These are phyloP conservation scores for Rhizodiscina lignyota DNA, from an alignment of 495 filamentous ascomycete genomes.

Conservation along the genomic window DNA sequence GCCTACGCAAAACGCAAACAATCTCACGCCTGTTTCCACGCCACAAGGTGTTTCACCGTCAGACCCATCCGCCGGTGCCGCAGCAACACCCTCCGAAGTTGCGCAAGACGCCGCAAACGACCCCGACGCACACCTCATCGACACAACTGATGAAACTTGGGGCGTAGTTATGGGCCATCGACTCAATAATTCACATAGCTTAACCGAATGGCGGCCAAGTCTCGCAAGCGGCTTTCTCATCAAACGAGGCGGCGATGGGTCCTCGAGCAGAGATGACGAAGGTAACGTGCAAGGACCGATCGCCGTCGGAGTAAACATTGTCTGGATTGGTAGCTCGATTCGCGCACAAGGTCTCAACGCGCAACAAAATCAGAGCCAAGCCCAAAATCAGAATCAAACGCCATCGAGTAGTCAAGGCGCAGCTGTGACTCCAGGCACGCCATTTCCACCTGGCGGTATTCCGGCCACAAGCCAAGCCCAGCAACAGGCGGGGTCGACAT, in stretches of 20 bases:
- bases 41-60: slow-evolving; percentile 18
- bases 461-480: not conserved
- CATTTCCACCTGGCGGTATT: slow-evolving; percentile 24
- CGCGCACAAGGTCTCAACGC: slow-evolving; percentile 10
- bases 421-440: not conserved
- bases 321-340: no score
- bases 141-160: slow-evolving; percentile 70
- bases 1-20: slow-evolving; percentile 3
- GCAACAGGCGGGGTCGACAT: slow-evolving; percentile 6
- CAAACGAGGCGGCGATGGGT: slow-evolving; percentile 35
- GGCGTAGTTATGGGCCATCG: slow-evolving; percentile 54
- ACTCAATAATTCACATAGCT: slow-evolving; percentile 47
- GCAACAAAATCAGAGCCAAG: not conserved
- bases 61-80: slow-evolving; percentile 35
- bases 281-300: slow-evolving; percentile 1
- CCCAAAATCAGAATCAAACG: not conserved
- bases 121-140: slow-evolving; percentile 55
- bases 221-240: slow-evolving; percentile 61
- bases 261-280: slow-evolving; percentile 23
- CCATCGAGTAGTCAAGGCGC: not conserved
- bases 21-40: slow-evolving; percentile 10
- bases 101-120: slow-evolving; percentile 25
- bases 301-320: slow-evolving; percentile 15
- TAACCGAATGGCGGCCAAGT: slow-evolving; percentile 45
- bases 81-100: slow-evolving; percentile 23